These are phyloP conservation scores for Leucocoprinus leucothites DNA, from an alignment of 768 basidiomycete genomes.

Conservation along the genomic window DNA sequence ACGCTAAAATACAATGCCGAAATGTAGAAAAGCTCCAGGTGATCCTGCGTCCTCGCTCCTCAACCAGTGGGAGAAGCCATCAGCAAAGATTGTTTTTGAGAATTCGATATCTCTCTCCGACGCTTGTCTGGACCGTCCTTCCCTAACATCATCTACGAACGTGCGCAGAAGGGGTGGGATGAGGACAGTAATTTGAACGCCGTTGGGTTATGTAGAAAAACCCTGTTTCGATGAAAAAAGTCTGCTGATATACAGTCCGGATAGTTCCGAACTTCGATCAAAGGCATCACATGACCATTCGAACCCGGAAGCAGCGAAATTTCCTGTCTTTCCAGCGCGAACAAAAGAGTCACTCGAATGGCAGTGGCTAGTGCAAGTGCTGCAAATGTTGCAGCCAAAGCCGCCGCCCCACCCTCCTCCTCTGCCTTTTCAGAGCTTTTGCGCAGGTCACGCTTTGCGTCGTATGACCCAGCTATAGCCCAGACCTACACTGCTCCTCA, in stretches of 20 bases:
- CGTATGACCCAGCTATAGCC: conserved; percentile 71
- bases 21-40: conserved; percentile 81
- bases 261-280: conserved; percentile 17
- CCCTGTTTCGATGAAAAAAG: background rate
- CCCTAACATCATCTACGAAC: conserved; percentile 39
- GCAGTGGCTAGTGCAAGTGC: no score
- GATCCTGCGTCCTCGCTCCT: conserved; percentile 89
- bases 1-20: conserved; percentile 21
- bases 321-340: no score
- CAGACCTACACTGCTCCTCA: conserved; percentile 75
- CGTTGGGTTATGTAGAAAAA: conserved; percentile 35
- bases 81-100: conserved; percentile 95
- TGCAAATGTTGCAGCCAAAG: no score
- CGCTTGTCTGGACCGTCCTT: conserved; percentile 88
- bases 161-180: conserved; percentile 41
- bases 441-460: conserved; percentile 78
- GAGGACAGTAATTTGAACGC: conserved; percentile 82
- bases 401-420: conserved; percentile 32
- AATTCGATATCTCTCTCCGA: conserved; percentile 61
- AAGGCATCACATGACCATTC: background rate
- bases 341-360: no score
- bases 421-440: conserved; percentile 78
- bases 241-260: conserved; percentile 29
- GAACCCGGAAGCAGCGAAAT: no score
- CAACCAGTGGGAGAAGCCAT: conserved; percentile 86